Conservation (phyloP, 2,329 filamentous ascomycete genomes). For the Truncatella angustata region DNA sequence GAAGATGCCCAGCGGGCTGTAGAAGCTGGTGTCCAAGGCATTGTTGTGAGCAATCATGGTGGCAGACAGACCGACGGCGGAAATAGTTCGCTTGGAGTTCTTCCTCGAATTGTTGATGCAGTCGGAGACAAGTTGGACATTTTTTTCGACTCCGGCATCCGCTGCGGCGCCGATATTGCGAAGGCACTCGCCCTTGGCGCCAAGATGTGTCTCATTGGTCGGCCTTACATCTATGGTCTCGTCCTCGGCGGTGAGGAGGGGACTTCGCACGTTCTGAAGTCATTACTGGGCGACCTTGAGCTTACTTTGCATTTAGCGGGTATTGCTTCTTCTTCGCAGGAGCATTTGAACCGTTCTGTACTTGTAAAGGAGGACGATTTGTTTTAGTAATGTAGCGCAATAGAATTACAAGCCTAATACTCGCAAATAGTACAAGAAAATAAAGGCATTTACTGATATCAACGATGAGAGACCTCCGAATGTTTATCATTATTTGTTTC, state of each 20-base stretch:
- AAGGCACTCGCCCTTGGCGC: constrained; percentile 59
- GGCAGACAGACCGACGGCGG: constrained; percentile 57
- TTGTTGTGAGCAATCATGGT: constrained; percentile 59
- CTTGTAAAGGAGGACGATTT: constrained; percentile 21
- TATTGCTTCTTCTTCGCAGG: constrained; percentile 15
- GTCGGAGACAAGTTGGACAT: constrained; percentile 59
- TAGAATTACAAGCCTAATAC: too few relatives aligned
- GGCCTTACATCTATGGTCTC: constrained; percentile 52
- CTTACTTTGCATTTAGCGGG: constrained; percentile 26
- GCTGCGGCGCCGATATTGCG: constrained; percentile 58
- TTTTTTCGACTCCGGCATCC: constrained; percentile 60
- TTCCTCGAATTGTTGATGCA: constrained; percentile 60
- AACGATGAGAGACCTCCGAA: too few relatives aligned
- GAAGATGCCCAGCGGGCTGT: constrained; percentile 24
- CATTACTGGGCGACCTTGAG: constrained; percentile 25
- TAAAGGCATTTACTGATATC: too few relatives aligned
- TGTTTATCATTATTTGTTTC: too few relatives aligned
- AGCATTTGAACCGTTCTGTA: constrained; percentile 16
- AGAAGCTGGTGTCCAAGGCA: constrained; percentile 24
- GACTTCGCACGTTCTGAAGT: constrained; percentile 23
- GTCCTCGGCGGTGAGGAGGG: constrained; percentile 26
- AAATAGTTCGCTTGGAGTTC: constrained; percentile 51
- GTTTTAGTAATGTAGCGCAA: constrained; percentile 14
- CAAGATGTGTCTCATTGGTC: constrained; percentile 56
- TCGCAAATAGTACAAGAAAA: neutral